Evolutionary conservation across 2,329 filamentous ascomycete species (phyloP), one percentile per base, ranked within the genome.

Genomic region (Lachnellula suecica): DNA sequence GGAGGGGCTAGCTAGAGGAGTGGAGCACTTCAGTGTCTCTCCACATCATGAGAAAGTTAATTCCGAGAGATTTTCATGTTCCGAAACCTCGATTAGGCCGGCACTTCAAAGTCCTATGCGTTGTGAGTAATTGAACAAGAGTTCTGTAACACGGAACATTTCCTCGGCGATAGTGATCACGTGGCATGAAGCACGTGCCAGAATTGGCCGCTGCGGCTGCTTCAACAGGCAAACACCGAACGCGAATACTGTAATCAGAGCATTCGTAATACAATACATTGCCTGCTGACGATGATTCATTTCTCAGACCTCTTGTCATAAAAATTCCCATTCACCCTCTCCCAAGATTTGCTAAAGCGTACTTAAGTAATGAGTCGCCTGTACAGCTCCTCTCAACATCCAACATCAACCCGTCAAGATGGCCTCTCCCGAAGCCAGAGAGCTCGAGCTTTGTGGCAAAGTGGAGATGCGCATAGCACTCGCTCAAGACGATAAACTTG

Each of bases 401-500:
- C 49, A 43, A 34, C 11, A 40, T 45, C 47, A 52, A 47, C 9
- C 45, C 45, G 43, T 44, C 34, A 55, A 23, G 20, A 43, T 54
- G 47, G 48, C 56, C 42, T 62, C 64, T 11, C 62, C 61, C 19
- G 63, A 67, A 54, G 56, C 60, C 20, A 59, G 63, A 53, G 91
- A 96, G 79, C 78, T 96, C 60, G 82, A 84, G 59, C 82, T 97
- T 56, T 82, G 96, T 47, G 88, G 89, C 64, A 93, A 89, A 67
- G 87, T 96, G 42, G 91, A 86, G 58, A 94, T 97, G 64, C 68
- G 64, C 13, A 68, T 84, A 15, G 87, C 83, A 24, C 82, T 93
- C 47, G 88, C 92, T 62, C 86, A 91, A 47, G 93, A 97, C 68
- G 78, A 83, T 57, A 95, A 93, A 72, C 81, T 99, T 1, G 84